A percentile compares a stretch with the other conserved stretches of the same genome.
Evolutionary conservation across 2,329 filamentous ascomycete genomes (phyloP).

Genomic region (Trichoderma arundinaceum): DNA sequence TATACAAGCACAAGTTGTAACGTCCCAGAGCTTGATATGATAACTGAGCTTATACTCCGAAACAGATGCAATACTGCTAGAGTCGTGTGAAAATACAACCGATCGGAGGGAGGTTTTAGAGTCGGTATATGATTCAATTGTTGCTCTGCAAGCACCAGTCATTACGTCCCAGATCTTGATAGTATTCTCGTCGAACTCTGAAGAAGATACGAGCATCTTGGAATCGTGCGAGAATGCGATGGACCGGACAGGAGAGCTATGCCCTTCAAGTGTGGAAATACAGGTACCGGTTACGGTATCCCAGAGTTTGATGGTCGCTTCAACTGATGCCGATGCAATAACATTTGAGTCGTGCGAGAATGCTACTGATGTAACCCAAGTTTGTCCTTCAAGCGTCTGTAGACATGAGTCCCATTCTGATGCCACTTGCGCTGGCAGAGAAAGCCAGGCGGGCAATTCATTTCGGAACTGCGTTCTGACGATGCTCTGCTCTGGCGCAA

Average conservation of each 20-base stretch:
- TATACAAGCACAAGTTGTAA: neutral
- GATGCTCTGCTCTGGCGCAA: constrained; percentile 28
- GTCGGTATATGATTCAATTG: neutral
- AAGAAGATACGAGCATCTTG: neutral
- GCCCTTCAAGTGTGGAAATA: neutral
- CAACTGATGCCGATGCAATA: neutral
- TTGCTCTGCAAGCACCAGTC: neutral
- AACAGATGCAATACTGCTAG: neutral
- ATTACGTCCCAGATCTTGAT: neutral
- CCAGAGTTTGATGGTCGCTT: neutral
- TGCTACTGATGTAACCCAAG: neutral
- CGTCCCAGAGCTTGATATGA: neutral
- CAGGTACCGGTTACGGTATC: neutral
- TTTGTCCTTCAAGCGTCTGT: neutral
- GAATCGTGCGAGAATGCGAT: neutral
- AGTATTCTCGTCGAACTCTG: neutral
- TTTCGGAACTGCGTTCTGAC: neutral
- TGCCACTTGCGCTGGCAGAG: neutral
- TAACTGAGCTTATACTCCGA: neutral
- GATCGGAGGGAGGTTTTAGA: neutral
- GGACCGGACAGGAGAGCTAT: neutral
- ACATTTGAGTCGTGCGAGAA: neutral
- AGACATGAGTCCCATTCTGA: neutral
- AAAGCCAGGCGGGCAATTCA: neutral
- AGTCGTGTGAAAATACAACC: neutral